Conservation (phyloP, 768 basidiomycete genomes). For the Rhizopogon rudus region DNA sequence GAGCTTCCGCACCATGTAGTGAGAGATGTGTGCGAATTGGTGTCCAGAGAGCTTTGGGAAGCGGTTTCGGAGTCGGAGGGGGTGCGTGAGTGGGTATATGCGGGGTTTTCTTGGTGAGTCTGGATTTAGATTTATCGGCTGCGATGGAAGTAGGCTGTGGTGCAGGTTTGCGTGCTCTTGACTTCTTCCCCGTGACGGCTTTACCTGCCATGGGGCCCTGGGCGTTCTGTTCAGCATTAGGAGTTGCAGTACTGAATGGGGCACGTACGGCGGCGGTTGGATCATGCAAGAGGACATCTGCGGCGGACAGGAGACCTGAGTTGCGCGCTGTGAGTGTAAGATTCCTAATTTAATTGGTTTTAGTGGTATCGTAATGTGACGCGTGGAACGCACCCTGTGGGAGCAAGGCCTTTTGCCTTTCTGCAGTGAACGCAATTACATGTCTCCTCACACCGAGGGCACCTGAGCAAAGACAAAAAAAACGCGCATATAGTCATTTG, state of each 20-base stretch:
- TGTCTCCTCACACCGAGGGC: slow-evolving; percentile 59
- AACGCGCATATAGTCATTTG: slow-evolving; percentile 9
- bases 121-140: slow-evolving; percentile 6
- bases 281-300: slow-evolving; percentile 30
- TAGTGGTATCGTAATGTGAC: neutral
- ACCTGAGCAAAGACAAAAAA: slow-evolving; percentile 34
- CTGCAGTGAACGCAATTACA: slow-evolving; percentile 69
- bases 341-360: slow-evolving; percentile 27
- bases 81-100: slow-evolving; percentile 22
- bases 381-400: slow-evolving; percentile 45
- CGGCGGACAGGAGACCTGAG: slow-evolving; percentile 33
- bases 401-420: slow-evolving; percentile 55
- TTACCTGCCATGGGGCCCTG: slow-evolving; percentile 25
- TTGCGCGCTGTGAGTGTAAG: slow-evolving; percentile 32
- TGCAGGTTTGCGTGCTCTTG: slow-evolving; percentile 11
- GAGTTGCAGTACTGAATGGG: neutral
- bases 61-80: slow-evolving; percentile 30
- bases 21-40: slow-evolving; percentile 38
- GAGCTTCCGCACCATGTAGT: slow-evolving; percentile 46
- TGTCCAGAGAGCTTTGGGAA: slow-evolving; percentile 51
- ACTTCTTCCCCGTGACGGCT: slow-evolving; percentile 7
- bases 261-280: slow-evolving; percentile 26
- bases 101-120: slow-evolving; percentile 12
- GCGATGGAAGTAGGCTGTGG: slow-evolving; percentile 7
- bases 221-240: slow-evolving; percentile 8